These are phyloP conservation scores for Flaveria ramosissima DNA, from an alignment of 129 eudicot species.

Conservation along the genomic window DNA sequence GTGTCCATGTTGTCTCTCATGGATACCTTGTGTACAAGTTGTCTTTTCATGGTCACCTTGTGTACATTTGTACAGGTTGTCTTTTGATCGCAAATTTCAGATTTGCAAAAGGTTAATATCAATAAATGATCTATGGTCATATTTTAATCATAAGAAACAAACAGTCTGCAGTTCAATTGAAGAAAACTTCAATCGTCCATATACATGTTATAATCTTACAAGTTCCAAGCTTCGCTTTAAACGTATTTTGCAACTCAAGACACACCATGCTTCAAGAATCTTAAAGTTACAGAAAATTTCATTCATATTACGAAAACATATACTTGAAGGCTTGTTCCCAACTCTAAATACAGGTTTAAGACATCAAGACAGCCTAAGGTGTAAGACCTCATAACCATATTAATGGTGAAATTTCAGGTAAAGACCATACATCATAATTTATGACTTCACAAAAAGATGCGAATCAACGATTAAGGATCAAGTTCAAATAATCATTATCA, in stretches of 20 bases:
- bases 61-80: background rate
- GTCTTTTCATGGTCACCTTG: background rate
- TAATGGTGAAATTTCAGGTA: constrained; percentile 3
- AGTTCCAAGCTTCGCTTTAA: background rate
- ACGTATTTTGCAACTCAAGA: background rate
- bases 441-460: background rate
- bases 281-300: background rate
- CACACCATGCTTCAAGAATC: background rate
- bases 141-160: background rate
- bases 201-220: background rate
- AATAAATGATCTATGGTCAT: background rate
- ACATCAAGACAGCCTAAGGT: background rate
- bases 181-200: background rate
- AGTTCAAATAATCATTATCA: background rate
- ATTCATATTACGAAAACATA: background rate
- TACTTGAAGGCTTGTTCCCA: background rate
- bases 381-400: background rate
- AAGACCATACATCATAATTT: background rate
- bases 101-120: background rate
- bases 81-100: background rate
- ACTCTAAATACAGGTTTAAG: background rate
- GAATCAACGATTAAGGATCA: background rate
- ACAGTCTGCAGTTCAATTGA: background rate
- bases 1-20: constrained; percentile 2
- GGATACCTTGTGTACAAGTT: background rate